These are phyloP conservation scores for Russula compacta DNA, from an alignment of 768 basidiomycete genomes.

Conservation along the genomic window DNA sequence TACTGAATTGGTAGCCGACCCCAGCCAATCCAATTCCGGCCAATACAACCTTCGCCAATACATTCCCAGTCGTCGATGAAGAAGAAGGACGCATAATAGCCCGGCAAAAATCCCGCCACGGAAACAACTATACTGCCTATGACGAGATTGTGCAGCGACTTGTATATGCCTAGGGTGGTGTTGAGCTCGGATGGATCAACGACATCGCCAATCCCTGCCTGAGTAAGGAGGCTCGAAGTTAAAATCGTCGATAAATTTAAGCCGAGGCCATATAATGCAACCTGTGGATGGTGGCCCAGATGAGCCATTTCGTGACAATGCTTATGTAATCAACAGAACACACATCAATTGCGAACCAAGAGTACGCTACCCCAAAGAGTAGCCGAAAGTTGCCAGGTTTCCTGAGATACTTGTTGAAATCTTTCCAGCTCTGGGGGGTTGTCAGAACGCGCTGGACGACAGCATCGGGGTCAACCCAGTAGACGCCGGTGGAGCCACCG, in stretches of 20 bases:
- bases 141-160: conserved; percentile 51
- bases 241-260: conserved; percentile 75
- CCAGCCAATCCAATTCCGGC: conserved; percentile 31
- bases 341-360: conserved; percentile 87
- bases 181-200: conserved; percentile 27
- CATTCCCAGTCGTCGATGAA: conserved; percentile 60
- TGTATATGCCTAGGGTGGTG: conserved; percentile 29
- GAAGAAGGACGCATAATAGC: conserved; percentile 57
- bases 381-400: conserved; percentile 71
- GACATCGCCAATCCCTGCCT: conserved; percentile 52
- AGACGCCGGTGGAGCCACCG: conserved; percentile 25
- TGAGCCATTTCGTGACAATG: not conserved
- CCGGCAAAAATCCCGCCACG: conserved; percentile 71
- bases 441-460: conserved; percentile 50
- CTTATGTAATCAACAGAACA: conserved; percentile 26
- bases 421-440: conserved; percentile 54
- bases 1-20: conserved; percentile 77
- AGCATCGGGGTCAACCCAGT: conserved; percentile 45
- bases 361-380: conserved; percentile 67
- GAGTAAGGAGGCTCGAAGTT: conserved; percentile 32
- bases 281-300: conserved; percentile 29
- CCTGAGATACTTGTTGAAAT: conserved; percentile 61
- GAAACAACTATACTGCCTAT: conserved; percentile 71
- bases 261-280: conserved; percentile 84
- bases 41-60: too few species aligned